Percentiles rank a stretch among this genome's conserved stretches.
phyloP scores from a whole-genome alignment of 2,329 filamentous ascomycete species.

The Penicillium nordicum region DNA sequence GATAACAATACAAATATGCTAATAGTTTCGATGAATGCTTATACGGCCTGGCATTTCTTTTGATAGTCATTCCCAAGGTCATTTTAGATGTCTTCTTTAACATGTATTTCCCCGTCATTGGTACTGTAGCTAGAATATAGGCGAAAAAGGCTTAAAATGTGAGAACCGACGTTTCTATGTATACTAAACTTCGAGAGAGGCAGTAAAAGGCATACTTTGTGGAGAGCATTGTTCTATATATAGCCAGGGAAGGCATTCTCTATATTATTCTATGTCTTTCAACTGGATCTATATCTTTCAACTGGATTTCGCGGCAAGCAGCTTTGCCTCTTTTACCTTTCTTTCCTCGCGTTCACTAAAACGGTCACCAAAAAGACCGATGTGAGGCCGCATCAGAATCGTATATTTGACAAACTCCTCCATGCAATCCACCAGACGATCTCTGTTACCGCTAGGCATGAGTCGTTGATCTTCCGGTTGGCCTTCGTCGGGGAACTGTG shows the following conservation, averaged over 20 bases:
- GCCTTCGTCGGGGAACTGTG: constrained; percentile 55
- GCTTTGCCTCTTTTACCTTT: constrained; percentile 22
- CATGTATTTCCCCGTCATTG: no score
- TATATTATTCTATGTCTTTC: neutral
- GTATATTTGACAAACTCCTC: constrained; percentile 70
- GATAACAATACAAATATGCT: no score
- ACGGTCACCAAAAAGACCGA: constrained; percentile 60
- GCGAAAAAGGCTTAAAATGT: no score
- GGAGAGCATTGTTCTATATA: no score
- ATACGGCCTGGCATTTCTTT: no score
- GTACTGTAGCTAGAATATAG: no score
- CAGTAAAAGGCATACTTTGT: no score
- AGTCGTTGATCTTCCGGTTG: constrained; percentile 49
- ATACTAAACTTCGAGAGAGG: no score
- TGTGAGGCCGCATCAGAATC: constrained; percentile 60
- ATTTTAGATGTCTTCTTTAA: no score
- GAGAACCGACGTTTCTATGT: no score
- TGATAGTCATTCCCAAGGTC: no score
- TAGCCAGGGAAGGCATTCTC: neutral
- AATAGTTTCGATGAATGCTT: no score
- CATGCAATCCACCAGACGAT: constrained; percentile 63
- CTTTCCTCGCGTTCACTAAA: constrained; percentile 55
- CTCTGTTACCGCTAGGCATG: constrained; percentile 55
- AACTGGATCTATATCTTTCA: neutral
- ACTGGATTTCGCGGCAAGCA: neutral